phyloP scores from a whole-genome alignment of 495 filamentous ascomycete species.

The Apiosordaria backusii region DNA sequence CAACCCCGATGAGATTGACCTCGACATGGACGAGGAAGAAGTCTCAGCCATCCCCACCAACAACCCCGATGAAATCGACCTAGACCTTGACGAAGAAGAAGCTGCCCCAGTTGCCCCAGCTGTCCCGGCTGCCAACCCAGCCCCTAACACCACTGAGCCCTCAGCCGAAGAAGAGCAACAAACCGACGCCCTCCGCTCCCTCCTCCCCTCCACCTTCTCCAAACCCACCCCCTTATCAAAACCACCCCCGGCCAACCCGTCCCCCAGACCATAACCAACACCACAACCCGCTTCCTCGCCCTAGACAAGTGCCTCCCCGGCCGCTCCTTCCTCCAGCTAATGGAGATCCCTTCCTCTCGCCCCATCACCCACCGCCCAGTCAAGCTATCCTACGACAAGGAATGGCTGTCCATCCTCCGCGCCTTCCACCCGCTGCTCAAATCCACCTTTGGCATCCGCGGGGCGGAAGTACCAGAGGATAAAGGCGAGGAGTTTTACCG shows the following conservation, averaged over 20 bases:
- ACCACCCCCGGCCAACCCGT: constrained; percentile 43
- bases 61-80: constrained; percentile 19
- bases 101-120: constrained; percentile 4
- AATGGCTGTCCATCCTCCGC: constrained; percentile 92
- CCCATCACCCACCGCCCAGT: constrained; percentile 27
- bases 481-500: constrained; percentile 63
- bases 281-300: constrained; percentile 77
- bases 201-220: constrained; percentile 64
- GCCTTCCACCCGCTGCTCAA: constrained; percentile 62
- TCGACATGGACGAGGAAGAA: not conserved
- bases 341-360: constrained; percentile 48
- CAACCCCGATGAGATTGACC: not conserved
- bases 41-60: not conserved
- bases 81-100: constrained; percentile 23
- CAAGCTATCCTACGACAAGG: constrained; percentile 75
- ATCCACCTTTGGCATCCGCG: constrained; percentile 50
- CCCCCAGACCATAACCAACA: constrained; percentile 61
- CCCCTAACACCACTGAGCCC: constrained; percentile 27
- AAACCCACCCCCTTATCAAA: constrained; percentile 32
- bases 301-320: constrained; percentile 81
- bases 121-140: not conserved
- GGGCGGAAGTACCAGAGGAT: constrained; percentile 45
- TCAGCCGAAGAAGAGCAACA: constrained; percentile 40
- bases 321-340: constrained; percentile 76
- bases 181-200: constrained; percentile 57